Conservation (phyloP, 2,329 filamentous ascomycete species). For the Parascedosporium putredinis region DNA sequence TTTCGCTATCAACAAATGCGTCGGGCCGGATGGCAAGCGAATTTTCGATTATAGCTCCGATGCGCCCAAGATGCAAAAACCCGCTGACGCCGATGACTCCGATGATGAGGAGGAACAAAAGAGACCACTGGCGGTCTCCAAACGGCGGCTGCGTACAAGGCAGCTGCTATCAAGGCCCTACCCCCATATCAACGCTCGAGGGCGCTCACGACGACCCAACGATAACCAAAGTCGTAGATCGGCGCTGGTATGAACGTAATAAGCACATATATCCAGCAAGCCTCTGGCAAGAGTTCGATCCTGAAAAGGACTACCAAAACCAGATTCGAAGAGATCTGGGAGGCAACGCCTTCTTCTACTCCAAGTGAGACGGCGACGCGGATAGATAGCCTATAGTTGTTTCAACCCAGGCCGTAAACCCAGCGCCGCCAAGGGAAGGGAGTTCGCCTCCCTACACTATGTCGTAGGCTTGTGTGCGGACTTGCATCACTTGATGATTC, state of each 20-base stretch:
- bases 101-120: slow-evolving; percentile 11
- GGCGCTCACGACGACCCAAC: slow-evolving; percentile 68
- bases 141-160: slow-evolving; percentile 23
- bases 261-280: slow-evolving; percentile 98
- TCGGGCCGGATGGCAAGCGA: slow-evolving; percentile 58
- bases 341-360: slow-evolving; percentile 90
- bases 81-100: slow-evolving; percentile 10
- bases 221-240: slow-evolving; percentile 87
- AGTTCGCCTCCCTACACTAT: too few relatives aligned
- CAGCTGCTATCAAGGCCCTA: slow-evolving; percentile 26
- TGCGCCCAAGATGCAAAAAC: slow-evolving; percentile 20
- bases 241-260: slow-evolving; percentile 93
- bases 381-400: too few relatives aligned
- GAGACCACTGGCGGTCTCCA: slow-evolving; percentile 20
- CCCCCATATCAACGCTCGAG: slow-evolving; percentile 51
- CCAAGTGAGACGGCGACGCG: slow-evolving; percentile 15
- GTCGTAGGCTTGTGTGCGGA: too few relatives aligned
- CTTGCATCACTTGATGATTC: too few relatives aligned
- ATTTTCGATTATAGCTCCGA: slow-evolving; percentile 67
- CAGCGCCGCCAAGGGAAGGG: too few relatives aligned
- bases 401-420: too few relatives aligned
- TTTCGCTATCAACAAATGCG: slow-evolving; percentile 82
- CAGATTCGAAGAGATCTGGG: slow-evolving; percentile 72
- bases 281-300: slow-evolving; percentile 90
- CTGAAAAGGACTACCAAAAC: slow-evolving; percentile 71